phyloP scores from a whole-genome alignment of 169 alveolate species.

The Eimeria tenella region DNA sequence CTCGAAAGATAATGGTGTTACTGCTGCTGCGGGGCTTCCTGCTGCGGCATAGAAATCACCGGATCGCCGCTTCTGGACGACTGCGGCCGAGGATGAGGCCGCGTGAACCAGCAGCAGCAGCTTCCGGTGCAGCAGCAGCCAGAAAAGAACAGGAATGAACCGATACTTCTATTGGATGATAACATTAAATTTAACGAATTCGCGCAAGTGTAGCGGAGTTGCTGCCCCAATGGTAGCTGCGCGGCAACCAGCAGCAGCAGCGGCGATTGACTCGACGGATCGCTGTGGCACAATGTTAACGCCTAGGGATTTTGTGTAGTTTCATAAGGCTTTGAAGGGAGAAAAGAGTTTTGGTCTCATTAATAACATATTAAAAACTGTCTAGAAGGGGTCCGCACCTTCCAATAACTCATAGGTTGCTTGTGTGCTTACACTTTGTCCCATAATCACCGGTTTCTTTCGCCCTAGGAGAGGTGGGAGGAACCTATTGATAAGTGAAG shows the following conservation, averaged over 20 bases:
- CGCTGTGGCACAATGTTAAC: background rate
- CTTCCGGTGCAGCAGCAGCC: background rate
- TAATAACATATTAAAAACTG: too few species aligned
- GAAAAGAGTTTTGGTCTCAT: too few species aligned
- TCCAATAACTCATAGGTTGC: too few species aligned
- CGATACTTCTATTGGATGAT: background rate
- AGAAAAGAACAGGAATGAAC: background rate
- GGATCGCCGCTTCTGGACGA: background rate
- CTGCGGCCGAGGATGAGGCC: background rate
- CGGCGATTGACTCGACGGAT: background rate
- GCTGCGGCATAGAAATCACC: background rate
- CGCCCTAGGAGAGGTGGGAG: too few species aligned
- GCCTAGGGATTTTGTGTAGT: background rate
- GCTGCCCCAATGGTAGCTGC: too few species aligned
- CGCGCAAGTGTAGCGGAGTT: too few species aligned
- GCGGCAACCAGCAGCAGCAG: background rate
- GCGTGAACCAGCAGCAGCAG: background rate
- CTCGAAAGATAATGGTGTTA: background rate
- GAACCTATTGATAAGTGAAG: too few species aligned
- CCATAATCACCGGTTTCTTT: too few species aligned
- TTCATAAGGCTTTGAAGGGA: background rate
- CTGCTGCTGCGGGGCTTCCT: background rate
- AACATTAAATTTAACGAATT: too few species aligned
- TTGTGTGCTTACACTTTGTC: too few species aligned
- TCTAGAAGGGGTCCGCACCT: too few species aligned